phyloP scores from a whole-genome alignment of 164 flowering plant genomes.

The Macadamia tetraphylla region DNA sequence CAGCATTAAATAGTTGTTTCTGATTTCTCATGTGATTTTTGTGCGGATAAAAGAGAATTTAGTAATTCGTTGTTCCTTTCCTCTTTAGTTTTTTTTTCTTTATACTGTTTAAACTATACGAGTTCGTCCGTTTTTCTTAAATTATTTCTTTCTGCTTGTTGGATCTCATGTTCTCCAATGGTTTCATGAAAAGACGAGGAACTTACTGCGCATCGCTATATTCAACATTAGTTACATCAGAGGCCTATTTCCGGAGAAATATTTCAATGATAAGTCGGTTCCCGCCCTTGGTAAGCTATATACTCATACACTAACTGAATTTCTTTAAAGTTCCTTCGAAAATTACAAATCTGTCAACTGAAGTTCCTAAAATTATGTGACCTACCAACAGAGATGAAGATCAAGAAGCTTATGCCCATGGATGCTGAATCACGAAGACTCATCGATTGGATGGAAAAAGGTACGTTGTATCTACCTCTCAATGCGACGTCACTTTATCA shows the following conservation, averaged over 20 bases:
- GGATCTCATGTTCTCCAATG: background rate
- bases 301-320: background rate
- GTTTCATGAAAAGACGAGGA: conserved; percentile 56
- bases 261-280: conserved; percentile 86
- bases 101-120: no score
- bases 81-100: no score
- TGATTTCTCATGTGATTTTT: background rate
- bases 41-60: no score
- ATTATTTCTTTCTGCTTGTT: background rate
- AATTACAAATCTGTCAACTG: background rate
- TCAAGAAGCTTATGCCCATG: conserved; percentile 94
- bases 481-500: background rate
- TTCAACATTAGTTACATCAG: conserved; percentile 94
- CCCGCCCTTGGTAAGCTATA: conserved; percentile 70
- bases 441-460: conserved; percentile 99
- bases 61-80: no score
- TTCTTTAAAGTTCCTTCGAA: background rate
- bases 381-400: conserved; percentile 69
- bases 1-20: no score
- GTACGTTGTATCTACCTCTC: conserved; percentile 16
- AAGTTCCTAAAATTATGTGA: background rate
- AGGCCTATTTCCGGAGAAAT: conserved; percentile 93
- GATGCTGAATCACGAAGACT: conserved; percentile 89
- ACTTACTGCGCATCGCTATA: conserved; percentile 87
- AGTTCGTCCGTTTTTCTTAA: no score